A percentile compares a stretch with the other conserved stretches of the same genome.
Conservation (phyloP, 1,139 yeast species). For the Debaryomyces nepalensis region DNA sequence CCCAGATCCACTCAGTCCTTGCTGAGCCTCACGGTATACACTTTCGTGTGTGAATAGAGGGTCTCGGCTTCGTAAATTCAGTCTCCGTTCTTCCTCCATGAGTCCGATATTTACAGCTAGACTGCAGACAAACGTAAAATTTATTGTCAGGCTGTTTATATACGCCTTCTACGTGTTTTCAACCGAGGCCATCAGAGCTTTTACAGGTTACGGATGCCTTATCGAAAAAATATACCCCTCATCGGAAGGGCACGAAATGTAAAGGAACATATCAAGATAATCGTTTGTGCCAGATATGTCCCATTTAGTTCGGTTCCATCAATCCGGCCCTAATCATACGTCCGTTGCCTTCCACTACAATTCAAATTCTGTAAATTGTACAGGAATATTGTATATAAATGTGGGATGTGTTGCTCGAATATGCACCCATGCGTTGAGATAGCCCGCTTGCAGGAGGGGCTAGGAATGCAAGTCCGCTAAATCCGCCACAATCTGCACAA, state of each 20-base stretch:
- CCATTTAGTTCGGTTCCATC: neutral
- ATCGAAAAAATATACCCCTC: neutral
- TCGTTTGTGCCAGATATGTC: neutral
- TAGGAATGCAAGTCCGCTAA: constrained; percentile 5
- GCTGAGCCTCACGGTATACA: no score
- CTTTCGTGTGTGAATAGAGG: no score
- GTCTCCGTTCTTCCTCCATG: no score
- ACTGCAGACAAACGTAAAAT: neutral
- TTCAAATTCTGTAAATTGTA: no score
- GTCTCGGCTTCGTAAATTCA: no score
- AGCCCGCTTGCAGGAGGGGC: constrained; percentile 9
- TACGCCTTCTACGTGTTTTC: neutral
- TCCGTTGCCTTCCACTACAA: neutral
- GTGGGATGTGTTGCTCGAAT: no score
- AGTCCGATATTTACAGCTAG: neutral
- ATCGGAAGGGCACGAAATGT: neutral
- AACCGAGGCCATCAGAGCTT: neutral
- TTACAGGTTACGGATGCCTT: neutral
- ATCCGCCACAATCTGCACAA: constrained; percentile 3
- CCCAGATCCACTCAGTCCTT: neutral
- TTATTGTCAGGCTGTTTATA: neutral
- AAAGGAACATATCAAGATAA: constrained; percentile 1
- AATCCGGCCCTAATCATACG: no score
- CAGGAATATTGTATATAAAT: no score
- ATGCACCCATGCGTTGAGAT: neutral